Evolutionary conservation across 768 basidiomycete species (phyloP).

Genomic region (Coprinopsis marcescibilis): DNA sequence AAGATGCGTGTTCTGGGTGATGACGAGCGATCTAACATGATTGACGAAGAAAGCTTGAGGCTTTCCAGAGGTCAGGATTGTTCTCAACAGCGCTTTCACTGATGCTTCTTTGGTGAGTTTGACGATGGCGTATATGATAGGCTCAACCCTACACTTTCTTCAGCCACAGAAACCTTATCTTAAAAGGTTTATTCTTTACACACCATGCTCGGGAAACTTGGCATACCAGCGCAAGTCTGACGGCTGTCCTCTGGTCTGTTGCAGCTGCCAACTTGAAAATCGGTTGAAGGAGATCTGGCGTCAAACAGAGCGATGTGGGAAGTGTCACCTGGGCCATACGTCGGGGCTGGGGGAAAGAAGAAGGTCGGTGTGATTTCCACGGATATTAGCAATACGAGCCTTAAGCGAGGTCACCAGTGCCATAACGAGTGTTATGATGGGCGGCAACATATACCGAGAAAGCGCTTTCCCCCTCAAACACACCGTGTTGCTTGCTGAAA

Average conservation of each 20-base stretch:
- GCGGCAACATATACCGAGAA: too few species aligned
- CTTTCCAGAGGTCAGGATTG: background rate
- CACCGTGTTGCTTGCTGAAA: too few species aligned
- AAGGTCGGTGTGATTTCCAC: background rate
- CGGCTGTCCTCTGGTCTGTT: background rate
- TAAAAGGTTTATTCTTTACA: background rate
- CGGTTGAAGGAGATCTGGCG: background rate
- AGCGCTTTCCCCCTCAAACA: too few species aligned
- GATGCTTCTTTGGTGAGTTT: conserved; percentile 3
- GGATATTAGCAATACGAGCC: background rate
- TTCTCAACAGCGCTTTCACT: background rate
- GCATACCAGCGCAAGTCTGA: conserved; percentile 4
- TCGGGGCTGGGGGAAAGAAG: background rate
- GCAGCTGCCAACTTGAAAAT: conserved; percentile 1
- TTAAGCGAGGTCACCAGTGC: background rate
- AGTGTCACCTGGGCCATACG: background rate
- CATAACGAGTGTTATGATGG: background rate
- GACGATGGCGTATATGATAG: conserved; percentile 7
- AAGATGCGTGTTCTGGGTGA: conserved; percentile 7
- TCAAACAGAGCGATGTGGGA: background rate
- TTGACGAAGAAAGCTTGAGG: conserved; percentile 5
- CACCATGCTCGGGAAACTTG: conserved; percentile 5
- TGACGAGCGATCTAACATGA: conserved; percentile 6
- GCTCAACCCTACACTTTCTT: conserved; percentile 4
- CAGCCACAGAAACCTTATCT: background rate